Percentiles rank a stretch among this genome's conserved stretches.
phyloP scores from a whole-genome alignment of 768 basidiomycete species.

The Hygrocybe punicea region DNA sequence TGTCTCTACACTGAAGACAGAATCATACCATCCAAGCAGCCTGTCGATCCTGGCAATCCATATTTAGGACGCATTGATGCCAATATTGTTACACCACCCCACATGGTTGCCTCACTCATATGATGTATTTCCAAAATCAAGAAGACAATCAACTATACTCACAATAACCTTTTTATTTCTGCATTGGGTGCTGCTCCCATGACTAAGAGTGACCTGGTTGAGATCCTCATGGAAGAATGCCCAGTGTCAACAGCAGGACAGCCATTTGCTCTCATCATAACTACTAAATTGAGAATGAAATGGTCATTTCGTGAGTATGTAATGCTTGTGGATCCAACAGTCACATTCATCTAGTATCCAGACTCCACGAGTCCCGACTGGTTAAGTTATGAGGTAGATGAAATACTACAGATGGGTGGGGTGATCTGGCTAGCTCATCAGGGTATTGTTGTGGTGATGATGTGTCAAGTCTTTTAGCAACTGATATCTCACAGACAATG shows the following conservation, averaged over 20 bases:
- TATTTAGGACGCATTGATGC: slow-evolving; percentile 12
- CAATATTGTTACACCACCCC: slow-evolving; percentile 11
- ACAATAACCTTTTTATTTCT: neutral
- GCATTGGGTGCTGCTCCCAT: neutral
- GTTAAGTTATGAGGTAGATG: neutral
- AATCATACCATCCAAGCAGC: slow-evolving; percentile 5
- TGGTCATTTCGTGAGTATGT: neutral
- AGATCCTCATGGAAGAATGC: neutral
- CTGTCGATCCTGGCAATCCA: slow-evolving; percentile 4
- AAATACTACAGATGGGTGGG: neutral
- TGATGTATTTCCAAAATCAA: slow-evolving; percentile 10
- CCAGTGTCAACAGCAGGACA: neutral
- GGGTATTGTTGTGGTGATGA: no score
- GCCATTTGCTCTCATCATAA: neutral
- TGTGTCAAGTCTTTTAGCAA: neutral
- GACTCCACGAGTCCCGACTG: neutral
- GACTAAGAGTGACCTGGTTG: neutral
- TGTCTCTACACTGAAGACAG: slow-evolving; percentile 8
- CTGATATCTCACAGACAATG: neutral
- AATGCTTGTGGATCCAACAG: neutral
- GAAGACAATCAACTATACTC: neutral
- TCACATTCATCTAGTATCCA: neutral
- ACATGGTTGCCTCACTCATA: slow-evolving; percentile 8
- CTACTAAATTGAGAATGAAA: neutral
- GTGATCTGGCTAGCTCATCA: neutral